Percentiles rank a stretch among this genome's conserved stretches.
These are phyloP conservation scores for Fusarium sp. DNA, from an alignment of 2,329 filamentous ascomycete species.

Conservation along the genomic window DNA sequence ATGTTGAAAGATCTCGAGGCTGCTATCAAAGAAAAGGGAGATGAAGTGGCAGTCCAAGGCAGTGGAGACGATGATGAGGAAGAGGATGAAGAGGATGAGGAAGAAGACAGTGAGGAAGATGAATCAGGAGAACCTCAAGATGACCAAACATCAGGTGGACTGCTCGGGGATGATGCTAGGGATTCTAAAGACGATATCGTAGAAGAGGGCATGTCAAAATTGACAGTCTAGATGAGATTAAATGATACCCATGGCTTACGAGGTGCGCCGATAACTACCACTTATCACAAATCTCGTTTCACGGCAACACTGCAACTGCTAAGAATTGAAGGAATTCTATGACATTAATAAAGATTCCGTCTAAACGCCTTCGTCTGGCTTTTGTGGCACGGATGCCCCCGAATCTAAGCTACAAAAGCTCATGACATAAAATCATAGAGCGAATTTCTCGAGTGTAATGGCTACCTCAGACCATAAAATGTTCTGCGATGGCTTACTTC, in stretches of 20 bases:
- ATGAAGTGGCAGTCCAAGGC: slow-evolving; percentile 57
- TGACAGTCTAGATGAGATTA: slow-evolving; percentile 47
- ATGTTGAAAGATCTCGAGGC: slow-evolving; percentile 94
- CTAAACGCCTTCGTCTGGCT: slow-evolving; percentile 43
- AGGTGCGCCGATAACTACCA: neutral
- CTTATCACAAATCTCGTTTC: neutral
- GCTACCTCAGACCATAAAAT: slow-evolving; percentile 57
- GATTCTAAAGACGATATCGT: slow-evolving; percentile 38
- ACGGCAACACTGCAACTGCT: slow-evolving; percentile 1
- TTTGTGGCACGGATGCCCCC: slow-evolving; percentile 48
- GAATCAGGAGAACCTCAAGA: slow-evolving; percentile 38
- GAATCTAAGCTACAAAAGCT: slow-evolving; percentile 60
- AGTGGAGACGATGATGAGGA: slow-evolving; percentile 54
- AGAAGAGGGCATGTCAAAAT: slow-evolving; percentile 51
- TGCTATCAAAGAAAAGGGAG: slow-evolving; percentile 86
- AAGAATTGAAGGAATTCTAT: slow-evolving; percentile 34
- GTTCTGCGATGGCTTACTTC: slow-evolving; percentile 53
- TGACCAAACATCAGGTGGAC: slow-evolving; percentile 38
- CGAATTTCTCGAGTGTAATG: slow-evolving; percentile 54
- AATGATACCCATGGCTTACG: slow-evolving; percentile 39
- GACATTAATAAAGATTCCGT: slow-evolving; percentile 47
- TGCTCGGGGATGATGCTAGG: slow-evolving; percentile 43
- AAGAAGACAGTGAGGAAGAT: slow-evolving; percentile 50
- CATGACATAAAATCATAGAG: slow-evolving; percentile 53
- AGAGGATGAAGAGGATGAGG: slow-evolving; percentile 52